phyloP scores from a whole-genome alignment of 1,139 yeast genomes.

The Yamadazyma dendronema region DNA sequence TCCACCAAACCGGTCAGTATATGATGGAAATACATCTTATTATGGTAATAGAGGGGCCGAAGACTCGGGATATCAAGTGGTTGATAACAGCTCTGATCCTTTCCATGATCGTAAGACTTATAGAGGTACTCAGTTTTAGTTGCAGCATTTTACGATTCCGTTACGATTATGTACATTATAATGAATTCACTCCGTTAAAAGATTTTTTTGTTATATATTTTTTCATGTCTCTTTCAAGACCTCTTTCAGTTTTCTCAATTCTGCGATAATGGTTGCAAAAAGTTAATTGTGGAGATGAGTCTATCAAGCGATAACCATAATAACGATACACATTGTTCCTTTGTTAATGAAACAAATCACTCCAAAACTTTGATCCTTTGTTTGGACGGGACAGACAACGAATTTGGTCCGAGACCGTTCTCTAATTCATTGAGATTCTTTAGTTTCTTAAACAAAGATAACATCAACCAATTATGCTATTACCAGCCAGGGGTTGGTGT shows the following conservation, averaged over 20 bases:
- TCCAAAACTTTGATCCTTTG: conserved; percentile 45
- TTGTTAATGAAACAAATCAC: no score
- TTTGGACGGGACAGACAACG: conserved; percentile 62
- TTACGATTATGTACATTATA: neutral
- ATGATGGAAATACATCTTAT: neutral
- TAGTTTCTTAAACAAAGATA: conserved; percentile 48
- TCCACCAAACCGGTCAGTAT: conserved; percentile 2
- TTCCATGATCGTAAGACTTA: conserved; percentile 11
- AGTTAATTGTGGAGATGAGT: no score
- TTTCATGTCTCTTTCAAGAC: no score
- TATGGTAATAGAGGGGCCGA: conserved; percentile 3
- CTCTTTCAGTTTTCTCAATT: no score
- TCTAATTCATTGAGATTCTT: conserved; percentile 57
- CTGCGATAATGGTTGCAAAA: no score
- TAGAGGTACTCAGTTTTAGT: conserved; percentile 6
- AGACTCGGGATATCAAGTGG: conserved; percentile 14
- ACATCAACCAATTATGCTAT: conserved; percentile 48
- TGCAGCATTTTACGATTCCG: neutral
- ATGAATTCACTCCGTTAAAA: neutral
- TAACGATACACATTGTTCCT: no score
- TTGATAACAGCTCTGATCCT: conserved; percentile 14
- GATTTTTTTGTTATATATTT: no score
- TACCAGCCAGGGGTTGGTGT: conserved; percentile 70
- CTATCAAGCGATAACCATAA: no score
- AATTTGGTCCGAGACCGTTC: conserved; percentile 55